Percentiles rank a stretch among this genome's conserved stretches.
Conservation (phyloP, 1,284 basidiomycete species). For the Ganoderma boninense region DNA sequence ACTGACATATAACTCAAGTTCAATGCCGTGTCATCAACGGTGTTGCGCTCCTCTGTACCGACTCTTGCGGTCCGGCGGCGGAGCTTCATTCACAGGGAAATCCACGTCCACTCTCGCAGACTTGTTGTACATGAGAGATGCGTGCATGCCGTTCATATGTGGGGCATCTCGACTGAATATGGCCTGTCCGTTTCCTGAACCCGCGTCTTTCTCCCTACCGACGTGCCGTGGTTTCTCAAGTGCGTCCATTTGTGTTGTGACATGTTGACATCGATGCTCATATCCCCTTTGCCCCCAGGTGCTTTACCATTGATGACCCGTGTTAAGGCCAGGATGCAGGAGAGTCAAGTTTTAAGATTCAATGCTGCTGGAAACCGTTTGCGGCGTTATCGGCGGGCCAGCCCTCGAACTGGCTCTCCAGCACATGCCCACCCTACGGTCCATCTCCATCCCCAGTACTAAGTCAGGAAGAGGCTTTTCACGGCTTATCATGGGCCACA, state of each 20-base stretch:
- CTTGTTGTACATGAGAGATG: neutral
- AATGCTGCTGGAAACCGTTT: neutral
- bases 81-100: neutral
- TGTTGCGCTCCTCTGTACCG: neutral
- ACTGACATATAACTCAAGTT: neutral
- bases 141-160: neutral
- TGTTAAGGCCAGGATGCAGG: too few species aligned
- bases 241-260: too few species aligned
- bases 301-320: too few species aligned
- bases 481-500: neutral
- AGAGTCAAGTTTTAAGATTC: too few species aligned
- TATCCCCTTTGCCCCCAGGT: too few species aligned
- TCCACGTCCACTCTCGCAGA: neutral
- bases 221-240: too few species aligned
- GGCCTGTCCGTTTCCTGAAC: neutral
- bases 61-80: neutral
- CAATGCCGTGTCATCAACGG: constrained; percentile 24
- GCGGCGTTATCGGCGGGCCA: neutral
- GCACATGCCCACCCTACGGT: neutral
- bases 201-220: too few species aligned
- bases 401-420: neutral
- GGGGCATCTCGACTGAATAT: neutral
- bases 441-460: neutral
- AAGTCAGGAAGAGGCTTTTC: neutral
- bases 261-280: too few species aligned